Conservation (phyloP, 148 eudicot genomes). For the Amaranthus cruentus region DNA sequence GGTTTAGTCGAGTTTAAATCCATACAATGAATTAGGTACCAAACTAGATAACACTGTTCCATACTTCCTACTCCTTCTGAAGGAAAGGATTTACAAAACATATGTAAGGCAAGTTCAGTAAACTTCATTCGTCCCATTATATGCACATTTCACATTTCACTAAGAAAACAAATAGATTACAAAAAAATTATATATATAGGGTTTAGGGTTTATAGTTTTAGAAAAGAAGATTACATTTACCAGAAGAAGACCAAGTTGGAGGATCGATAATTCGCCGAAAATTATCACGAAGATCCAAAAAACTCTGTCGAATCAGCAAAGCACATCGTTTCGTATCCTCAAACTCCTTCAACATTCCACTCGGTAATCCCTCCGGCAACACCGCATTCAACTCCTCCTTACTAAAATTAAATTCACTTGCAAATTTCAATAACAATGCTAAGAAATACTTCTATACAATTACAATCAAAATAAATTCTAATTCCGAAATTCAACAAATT, state of each 20-base stretch:
- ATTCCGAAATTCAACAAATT: neutral
- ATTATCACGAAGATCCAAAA: constrained; percentile 91
- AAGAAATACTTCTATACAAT: too few species aligned
- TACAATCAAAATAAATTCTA: neutral
- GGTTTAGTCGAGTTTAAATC: too few species aligned
- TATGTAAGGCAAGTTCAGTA: neutral
- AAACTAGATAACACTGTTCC: too few species aligned
- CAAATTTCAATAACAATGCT: neutral
- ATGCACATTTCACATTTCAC: neutral
- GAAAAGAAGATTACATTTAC: constrained; percentile 37
- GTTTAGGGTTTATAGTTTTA: constrained; percentile 3
- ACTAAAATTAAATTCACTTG: constrained; percentile 17
- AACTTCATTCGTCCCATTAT: neutral
- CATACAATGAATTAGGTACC: too few species aligned
- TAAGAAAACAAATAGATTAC: too few species aligned
- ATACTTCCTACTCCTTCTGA: too few species aligned
- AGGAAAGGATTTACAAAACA: neutral
- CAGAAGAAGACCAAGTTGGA: constrained; percentile 40
- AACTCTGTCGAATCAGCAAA: constrained; percentile 63
- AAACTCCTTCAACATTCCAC: constrained; percentile 80
- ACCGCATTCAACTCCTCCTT: constrained; percentile 51
- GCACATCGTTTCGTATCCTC: constrained; percentile 69
- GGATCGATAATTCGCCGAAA: constrained; percentile 84
- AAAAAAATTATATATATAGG: too few species aligned
- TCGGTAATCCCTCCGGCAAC: constrained; percentile 86